Conservation (phyloP, 1,284 basidiomycete genomes). For the Puccinia triticina region DNA sequence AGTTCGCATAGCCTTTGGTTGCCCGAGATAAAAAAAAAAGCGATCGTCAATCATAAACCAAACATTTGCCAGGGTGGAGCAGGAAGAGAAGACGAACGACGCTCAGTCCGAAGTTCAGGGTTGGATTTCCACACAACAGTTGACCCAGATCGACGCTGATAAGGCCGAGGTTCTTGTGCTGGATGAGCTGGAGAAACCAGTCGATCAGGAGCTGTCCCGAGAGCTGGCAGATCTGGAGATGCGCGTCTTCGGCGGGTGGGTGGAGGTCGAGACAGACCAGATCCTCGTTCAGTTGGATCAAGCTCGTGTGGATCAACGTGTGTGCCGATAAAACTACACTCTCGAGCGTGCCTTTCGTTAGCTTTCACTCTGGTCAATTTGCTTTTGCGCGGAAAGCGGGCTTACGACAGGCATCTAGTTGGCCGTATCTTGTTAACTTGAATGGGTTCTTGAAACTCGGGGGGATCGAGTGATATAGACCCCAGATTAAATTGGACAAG, state of each 20-base stretch:
- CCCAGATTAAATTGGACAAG: slow-evolving; percentile 25
- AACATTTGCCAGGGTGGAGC: background rate
- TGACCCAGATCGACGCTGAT: slow-evolving; percentile 39
- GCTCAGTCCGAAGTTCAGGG: slow-evolving; percentile 38
- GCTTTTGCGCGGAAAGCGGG: background rate
- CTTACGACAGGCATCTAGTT: slow-evolving; percentile 46
- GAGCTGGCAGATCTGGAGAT: slow-evolving; percentile 23
- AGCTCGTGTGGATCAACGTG: slow-evolving; percentile 33
- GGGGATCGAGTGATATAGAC: slow-evolving; percentile 39
- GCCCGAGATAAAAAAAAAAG: background rate
- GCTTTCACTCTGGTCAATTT: background rate
- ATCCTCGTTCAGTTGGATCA: slow-evolving; percentile 49
- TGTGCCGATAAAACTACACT: slow-evolving; percentile 42
- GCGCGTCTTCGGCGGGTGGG: background rate
- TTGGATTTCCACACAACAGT: slow-evolving; percentile 36
- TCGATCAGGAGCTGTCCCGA: slow-evolving; percentile 32
- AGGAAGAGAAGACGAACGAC: slow-evolving; percentile 38
- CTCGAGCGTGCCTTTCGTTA: background rate
- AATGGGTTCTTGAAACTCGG: slow-evolving; percentile 19
- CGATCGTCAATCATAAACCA: background rate
- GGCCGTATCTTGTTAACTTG: slow-evolving; percentile 10
- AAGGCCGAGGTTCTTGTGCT: background rate
- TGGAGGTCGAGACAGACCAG: slow-evolving; percentile 22
- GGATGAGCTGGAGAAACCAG: slow-evolving; percentile 34
- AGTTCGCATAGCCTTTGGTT: slow-evolving; percentile 39